Base-by-base conservation (phyloP, 192 early-diverging fungal species). In the Bifiguratus adelaidae region DNA sequence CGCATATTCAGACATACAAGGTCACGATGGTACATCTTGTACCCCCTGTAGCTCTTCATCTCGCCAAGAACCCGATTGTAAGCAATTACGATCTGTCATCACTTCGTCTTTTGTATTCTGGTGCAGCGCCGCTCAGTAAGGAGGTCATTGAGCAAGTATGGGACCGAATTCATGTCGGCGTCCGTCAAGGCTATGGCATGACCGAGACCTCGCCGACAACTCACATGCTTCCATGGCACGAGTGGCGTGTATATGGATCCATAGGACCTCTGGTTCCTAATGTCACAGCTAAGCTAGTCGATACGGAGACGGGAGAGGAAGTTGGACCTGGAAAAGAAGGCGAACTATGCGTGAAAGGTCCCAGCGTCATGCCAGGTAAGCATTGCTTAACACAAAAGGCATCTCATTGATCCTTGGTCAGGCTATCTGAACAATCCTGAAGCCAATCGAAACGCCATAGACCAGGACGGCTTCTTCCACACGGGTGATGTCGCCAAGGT, bases 401-500 rank as follows among this genome's bases (percentile, higher is more conserved):
- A n/a, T n/a, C n/a, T n/a, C n/a, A n/a, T n/a, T n/a, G n/a, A n/a
- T n/a, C n/a, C n/a, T n/a, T n/a, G n/a, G n/a, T n/a, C n/a, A n/a
- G 81, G 86, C 0, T 96, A 96, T 62, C 73, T 82, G 28, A 81
- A 86, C 58, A 89, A 93, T 53, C 65, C 68, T 13, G 47, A 74
- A 42, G 89, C 85, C 0, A 95, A 88, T 1, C 47, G 47, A 9
- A 71, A 78, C 0, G 78, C 81, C n/a, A 71, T 93, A 53, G 80
- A 80, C 55, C 13, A 48, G 0, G 85, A 86, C 23, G 82, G 86
- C 0, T 95, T 77, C 67, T 59, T 92, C 21, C 86, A 86, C 38
- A 93, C 86, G 5, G 83, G 83, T 22, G 94, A 97, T 55, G 65
- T 97, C 26, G 89, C 74, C 0, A 43, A 72, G 13, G 58, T 82